Evolutionary conservation across 306 rosid species (phyloP), one percentile per base, ranked within the genome.

Genomic region (Rosa multiflora): DNA sequence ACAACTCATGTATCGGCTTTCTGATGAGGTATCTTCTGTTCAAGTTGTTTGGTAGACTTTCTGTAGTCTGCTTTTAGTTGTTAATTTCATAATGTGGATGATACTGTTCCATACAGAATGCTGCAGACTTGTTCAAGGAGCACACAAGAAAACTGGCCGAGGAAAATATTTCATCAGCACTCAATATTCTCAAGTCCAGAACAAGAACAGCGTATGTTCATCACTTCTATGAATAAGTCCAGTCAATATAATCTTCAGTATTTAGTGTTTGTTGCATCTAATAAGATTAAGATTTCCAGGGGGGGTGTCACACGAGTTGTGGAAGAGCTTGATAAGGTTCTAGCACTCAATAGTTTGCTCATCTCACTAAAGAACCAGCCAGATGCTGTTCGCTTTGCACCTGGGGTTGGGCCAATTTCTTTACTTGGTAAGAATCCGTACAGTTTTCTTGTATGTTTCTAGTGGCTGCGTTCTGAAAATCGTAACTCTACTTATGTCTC

Each of bases 351-450:
- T 81, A 75, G 75, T 80, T 86, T 82, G 85, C 96, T 96, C 70
- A 86, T 89, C 85, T 89, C 96, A 73, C 87, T 96, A 18, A 93
- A 88, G 93, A 93, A 81, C 82, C 94, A 90, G 77, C 86, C 90
- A 20, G 96, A 89, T 79, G 90, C 81, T 35, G 93, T 78, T 78
- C 86, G 73, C 81, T 89, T 96, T 89, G 96, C 97, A 79, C 87
- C 91, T 76, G 97, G 99, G 74, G 88, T 90, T 75, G 99, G 99
- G 35, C 93, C 97, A 1, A 70, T 95, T 86, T 91, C 97, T 83
- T 86, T 93, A 39, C 76, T 83, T 67, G 26, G 40, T 37, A 62
- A 62, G 67, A 26, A 62, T 12, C 18, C 3, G 9, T 23, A 62
- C 40, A 75, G 46, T 35, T 8, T 67, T 5, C 78, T 49, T 79